Conservation (phyloP, 2,329 filamentous ascomycete species). For the Fusarium brevicatenulatum region DNA sequence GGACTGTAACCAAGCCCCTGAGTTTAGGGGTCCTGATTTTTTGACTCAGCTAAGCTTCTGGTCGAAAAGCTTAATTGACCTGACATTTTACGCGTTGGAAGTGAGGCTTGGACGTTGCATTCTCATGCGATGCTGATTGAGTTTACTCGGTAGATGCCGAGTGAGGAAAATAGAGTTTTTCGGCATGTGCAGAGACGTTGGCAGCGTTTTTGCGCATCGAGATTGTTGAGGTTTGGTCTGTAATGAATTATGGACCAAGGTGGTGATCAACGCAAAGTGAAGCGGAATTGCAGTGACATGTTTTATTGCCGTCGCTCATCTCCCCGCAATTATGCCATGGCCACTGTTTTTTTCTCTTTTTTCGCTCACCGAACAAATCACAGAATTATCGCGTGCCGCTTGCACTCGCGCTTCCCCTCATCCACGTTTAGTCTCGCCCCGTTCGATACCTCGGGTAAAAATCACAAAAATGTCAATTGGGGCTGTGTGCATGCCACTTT, state of each 20-base stretch:
- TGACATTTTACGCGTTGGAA: background rate
- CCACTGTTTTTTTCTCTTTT: background rate
- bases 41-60: background rate
- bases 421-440: background rate
- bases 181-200: background rate
- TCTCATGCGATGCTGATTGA: background rate
- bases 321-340: background rate
- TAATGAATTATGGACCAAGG: conserved; percentile 10
- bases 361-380: background rate
- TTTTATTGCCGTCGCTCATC: background rate
- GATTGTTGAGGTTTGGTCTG: background rate
- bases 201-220: background rate
- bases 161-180: fast-evolving
- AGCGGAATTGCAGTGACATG: background rate
- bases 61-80: background rate
- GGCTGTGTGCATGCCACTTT: background rate
- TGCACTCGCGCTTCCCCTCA: background rate
- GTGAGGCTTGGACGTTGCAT: background rate
- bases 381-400: background rate
- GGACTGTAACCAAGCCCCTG: conserved; percentile 4
- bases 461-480: background rate
- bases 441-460: background rate
- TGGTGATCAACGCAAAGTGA: background rate
- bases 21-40: background rate
- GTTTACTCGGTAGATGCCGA: background rate